Base-by-base conservation (phyloP, 331 rosid species). In the Prunus yedoensis region DNA sequence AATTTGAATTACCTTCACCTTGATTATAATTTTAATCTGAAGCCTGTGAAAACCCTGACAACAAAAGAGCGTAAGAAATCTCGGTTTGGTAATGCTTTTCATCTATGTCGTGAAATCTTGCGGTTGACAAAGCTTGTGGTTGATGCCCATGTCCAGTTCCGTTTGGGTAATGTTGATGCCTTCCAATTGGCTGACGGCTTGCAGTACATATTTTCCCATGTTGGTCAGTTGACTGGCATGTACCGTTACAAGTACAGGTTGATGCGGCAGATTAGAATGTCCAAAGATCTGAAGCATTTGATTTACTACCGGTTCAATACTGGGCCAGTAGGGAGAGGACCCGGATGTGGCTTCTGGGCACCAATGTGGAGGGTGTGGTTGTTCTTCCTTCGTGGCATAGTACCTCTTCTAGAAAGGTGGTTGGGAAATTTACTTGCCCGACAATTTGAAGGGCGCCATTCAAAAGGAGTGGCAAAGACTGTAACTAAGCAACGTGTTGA, bases 341-440 rank as follows among this genome's bases (percentile, higher is more conserved):
- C 99, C 7, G 99, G 99, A 59, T 90, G 99, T 85, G 99, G 97
- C 71, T 83, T 95, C 83, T 95, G 99, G 99, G 99, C 99, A 3
- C 99, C 99, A 0, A 95, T 95, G 99, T 95, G 99, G 99, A 90
- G 99, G 80, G 99, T 95, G 66, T 95, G 99, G 99, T 83, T 95
- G 71, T 95, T 95, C 78, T 95, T 95, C 79, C 97, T 95, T n/a
- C 97, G 99, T 69, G 99, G 99, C 75, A 95, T 95, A 47, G 99
- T 95, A 64, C 97, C 99, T 57, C 97, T 95, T 49, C 85, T 95
- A 71, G 99, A 95, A 81, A 79, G 99, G 53, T 95, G 97, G 99
- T 73, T 95, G 35, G 99, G 99, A 43, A 95, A 95, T 88, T 85
- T 95, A 69, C 97, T 95, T 74, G 99, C 99, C 35, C 88, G 99